These are phyloP conservation scores for Stagonosporopsis tanaceti DNA, from an alignment of 2,329 filamentous ascomycete genomes.

Conservation along the genomic window DNA sequence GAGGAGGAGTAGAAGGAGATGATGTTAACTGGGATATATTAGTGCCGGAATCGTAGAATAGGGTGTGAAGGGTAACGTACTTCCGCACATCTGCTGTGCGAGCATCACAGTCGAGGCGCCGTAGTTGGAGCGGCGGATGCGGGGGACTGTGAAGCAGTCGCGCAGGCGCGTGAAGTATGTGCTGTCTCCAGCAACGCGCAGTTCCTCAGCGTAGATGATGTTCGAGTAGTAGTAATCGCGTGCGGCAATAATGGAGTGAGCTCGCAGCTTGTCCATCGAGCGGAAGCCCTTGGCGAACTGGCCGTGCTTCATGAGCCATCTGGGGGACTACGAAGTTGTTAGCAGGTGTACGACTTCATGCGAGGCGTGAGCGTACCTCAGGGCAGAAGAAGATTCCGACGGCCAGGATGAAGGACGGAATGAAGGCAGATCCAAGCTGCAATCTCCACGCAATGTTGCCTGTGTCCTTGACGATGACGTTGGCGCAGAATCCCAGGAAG, in stretches of 20 bases:
- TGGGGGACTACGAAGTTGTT: slow-evolving; percentile 36
- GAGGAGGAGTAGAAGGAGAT: slow-evolving; percentile 83
- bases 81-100: slow-evolving; percentile 52
- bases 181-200: slow-evolving; percentile 42
- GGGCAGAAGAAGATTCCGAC: slow-evolving; percentile 50
- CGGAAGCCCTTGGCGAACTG: slow-evolving; percentile 53
- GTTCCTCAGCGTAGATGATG: slow-evolving; percentile 47
- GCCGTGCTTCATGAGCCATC: slow-evolving; percentile 52
- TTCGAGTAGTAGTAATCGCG: slow-evolving; percentile 50
- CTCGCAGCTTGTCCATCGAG: slow-evolving; percentile 57
- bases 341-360: background rate
- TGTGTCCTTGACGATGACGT: slow-evolving; percentile 55
- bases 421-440: slow-evolving; percentile 51
- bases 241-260: slow-evolving; percentile 46
- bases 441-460: slow-evolving; percentile 47
- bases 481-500: slow-evolving; percentile 58
- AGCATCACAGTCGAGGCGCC: slow-evolving; percentile 52
- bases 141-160: slow-evolving; percentile 56
- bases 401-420: slow-evolving; percentile 49
- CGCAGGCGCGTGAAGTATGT: slow-evolving; percentile 53
- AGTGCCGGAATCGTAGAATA: background rate
- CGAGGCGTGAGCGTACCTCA: slow-evolving; percentile 23
- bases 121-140: slow-evolving; percentile 50
- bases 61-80: background rate
- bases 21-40: slow-evolving; percentile 63